Evolutionary conservation across 768 basidiomycete genomes (phyloP).

Genomic region (Coprinopsis sp.): DNA sequence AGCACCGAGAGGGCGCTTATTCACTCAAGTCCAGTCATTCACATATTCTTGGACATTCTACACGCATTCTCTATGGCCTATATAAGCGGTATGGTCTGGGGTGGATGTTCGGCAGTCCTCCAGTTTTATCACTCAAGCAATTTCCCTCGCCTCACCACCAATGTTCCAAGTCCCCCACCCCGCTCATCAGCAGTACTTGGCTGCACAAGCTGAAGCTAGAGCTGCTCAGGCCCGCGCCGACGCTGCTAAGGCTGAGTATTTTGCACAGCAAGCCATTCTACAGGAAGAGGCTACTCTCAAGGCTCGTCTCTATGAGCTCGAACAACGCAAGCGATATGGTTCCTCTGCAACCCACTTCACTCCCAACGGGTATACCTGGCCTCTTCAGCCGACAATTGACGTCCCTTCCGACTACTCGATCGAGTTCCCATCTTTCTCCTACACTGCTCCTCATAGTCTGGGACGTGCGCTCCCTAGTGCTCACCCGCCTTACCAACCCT

Average conservation of each 20-base stretch:
- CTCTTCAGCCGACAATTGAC: neutral
- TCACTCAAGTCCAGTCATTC: too few relatives aligned
- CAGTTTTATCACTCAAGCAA: too few relatives aligned
- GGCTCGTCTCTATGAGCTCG: slow-evolving; percentile 19
- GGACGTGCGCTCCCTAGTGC: neutral
- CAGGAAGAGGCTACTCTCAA: slow-evolving; percentile 29
- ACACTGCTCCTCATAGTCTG: neutral
- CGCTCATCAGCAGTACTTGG: slow-evolving; percentile 32
- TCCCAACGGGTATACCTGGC: neutral
- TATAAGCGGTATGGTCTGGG: too few relatives aligned
- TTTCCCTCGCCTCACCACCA: too few relatives aligned
- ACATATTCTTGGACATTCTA: too few relatives aligned
- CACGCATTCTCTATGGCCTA: too few relatives aligned
- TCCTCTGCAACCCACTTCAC: neutral
- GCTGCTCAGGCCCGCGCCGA: slow-evolving; percentile 32
- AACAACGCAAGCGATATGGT: slow-evolving; percentile 14
- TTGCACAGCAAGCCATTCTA: slow-evolving; percentile 28
- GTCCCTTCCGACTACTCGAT: too few relatives aligned
- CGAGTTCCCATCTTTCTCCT: too few relatives aligned
- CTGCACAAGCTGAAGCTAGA: slow-evolving; percentile 31
- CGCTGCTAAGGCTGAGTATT: slow-evolving; percentile 33
- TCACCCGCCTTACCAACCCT: neutral
- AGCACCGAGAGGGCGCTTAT: too few relatives aligned
- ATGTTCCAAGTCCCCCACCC: slow-evolving; percentile 8
- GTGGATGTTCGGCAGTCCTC: too few relatives aligned